These are phyloP conservation scores for Trichoderma virens DNA, from an alignment of 495 filamentous ascomycete species.

Conservation along the genomic window DNA sequence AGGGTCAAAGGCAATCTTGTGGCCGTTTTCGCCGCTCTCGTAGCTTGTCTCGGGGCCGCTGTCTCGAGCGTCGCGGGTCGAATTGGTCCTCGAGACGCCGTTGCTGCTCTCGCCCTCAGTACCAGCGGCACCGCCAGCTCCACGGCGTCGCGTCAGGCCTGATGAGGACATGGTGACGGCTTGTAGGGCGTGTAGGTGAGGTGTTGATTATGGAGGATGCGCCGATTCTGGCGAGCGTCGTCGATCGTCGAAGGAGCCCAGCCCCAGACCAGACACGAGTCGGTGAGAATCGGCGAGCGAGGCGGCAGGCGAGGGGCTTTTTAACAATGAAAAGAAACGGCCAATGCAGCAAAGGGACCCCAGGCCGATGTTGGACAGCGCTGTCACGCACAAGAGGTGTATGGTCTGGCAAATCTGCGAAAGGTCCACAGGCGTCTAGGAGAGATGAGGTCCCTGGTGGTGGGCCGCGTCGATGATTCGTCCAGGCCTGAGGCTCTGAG, in stretches of 20 bases:
- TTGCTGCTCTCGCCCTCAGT: slow-evolving; percentile 23
- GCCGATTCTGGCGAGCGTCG: slow-evolving; percentile 2
- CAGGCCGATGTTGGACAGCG: slow-evolving; percentile 1
- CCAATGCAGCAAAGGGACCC: not conserved
- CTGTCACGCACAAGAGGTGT: not conserved
- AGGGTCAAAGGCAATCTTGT: slow-evolving; percentile 97
- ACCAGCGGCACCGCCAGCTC: slow-evolving; percentile 19
- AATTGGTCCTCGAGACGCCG: slow-evolving; percentile 30
- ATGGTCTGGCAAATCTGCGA: slow-evolving; percentile 1
- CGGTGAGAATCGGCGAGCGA: not conserved
- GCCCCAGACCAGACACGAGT: slow-evolving; percentile 4
- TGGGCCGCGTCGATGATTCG: not conserved
- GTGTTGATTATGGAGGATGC: not conserved
- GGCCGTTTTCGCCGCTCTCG: slow-evolving; percentile 88
- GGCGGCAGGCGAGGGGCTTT: not conserved
- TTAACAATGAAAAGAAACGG: not conserved
- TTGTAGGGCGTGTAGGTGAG: not conserved
- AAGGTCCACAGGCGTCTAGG: slow-evolving; percentile 3
- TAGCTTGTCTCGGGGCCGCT: slow-evolving; percentile 80
- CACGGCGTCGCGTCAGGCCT: slow-evolving; percentile 30
- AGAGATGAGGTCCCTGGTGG: slow-evolving; percentile 7
- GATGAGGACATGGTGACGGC: slow-evolving; percentile 18
- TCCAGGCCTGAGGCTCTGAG: slow-evolving; percentile 1
- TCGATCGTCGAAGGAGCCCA: not conserved
- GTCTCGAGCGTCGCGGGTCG: slow-evolving; percentile 36